Evolutionary conservation across 2,329 filamentous ascomycete genomes (phyloP), one percentile per base, ranked within the genome.

Genomic region (Cercospora sp.): DNA sequence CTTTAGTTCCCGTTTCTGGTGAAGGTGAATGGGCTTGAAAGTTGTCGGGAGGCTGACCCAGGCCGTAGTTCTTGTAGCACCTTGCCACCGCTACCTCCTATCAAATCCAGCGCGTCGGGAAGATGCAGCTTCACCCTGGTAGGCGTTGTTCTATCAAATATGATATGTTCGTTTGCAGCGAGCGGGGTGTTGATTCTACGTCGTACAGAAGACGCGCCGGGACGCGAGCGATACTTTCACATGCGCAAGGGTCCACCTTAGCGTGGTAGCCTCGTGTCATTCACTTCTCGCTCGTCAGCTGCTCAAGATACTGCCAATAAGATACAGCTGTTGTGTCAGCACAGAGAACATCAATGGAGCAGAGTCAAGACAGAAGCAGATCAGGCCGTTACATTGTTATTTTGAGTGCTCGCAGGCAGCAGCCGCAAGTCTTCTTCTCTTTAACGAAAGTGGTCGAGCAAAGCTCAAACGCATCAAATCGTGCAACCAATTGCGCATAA

Each of bases 181-280:
- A 51, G 60, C 34, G 26, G 61, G 40, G 32, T 43, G 30, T 57
- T 13, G 18, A 43, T 13, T 28, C 21, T 28, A 51, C n/a, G 51
- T 58, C 24, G 62, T 43, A 55, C 49, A 58, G 62, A 58, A 32
- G 37, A 49, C 60, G 60, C 60, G 60, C 37, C 16, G 34, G 34
- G 32, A 64, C 51, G 49, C 32, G 62, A 58, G 9, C 16, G 28
- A 40, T 30, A 34, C 28, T 64, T 58, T 64, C 45, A 63, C 61
- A 55, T 63, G 61, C 61, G 13, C 45, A 55, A 28, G 45, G 61
- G 28, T 37, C 49, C 16, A 21, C 43, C 10, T 55, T 63, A 57
- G 61, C 61, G 45, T 28, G 61, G 26, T 13, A 63, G 45, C 45
- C 49, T 63, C 61, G 61, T 57, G 61, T n/a, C 3, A 26, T 55